phyloP scores from a whole-genome alignment of 2,329 filamentous ascomycete species.

The Juglanconis juglandina region DNA sequence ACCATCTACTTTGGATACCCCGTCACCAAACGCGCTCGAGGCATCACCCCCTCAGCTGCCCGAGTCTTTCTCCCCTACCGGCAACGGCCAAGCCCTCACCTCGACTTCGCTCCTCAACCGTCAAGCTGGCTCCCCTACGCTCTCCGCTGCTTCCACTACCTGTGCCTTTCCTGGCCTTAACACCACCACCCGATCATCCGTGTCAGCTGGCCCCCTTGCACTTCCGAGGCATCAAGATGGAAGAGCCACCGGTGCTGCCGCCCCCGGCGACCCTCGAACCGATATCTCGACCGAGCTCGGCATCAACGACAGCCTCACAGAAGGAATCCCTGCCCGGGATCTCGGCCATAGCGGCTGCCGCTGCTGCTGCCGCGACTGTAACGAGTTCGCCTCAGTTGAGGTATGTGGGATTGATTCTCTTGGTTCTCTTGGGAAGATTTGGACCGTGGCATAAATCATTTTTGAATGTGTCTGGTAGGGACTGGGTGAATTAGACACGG shows the following conservation, averaged over 20 bases:
- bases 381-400: slow-evolving; percentile 43
- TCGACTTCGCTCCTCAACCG: slow-evolving; percentile 9
- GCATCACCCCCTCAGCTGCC: background rate
- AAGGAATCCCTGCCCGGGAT: slow-evolving; percentile 44
- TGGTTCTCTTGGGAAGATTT: background rate
- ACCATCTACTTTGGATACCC: background rate
- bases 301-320: slow-evolving; percentile 43
- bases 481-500: background rate
- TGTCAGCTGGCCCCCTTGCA: slow-evolving; percentile 20
- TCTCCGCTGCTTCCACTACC: slow-evolving; percentile 20
- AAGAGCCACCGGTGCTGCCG: slow-evolving; percentile 27
- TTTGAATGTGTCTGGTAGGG: no score
- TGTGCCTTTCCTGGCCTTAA: slow-evolving; percentile 17
- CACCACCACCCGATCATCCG: slow-evolving; percentile 20
- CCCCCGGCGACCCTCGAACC: slow-evolving; percentile 40
- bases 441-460: background rate
- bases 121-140: slow-evolving; percentile 27
- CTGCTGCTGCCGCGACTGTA: slow-evolving; percentile 19
- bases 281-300: slow-evolving; percentile 48
- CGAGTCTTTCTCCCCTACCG: background rate
- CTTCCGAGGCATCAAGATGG: slow-evolving; percentile 37
- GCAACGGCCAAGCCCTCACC: background rate
- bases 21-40: background rate
- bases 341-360: slow-evolving; percentile 41
- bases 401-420: slow-evolving; percentile 32